Evolutionary conservation across 176 grass and related monocot species (phyloP).

Genomic region (Dendrocalamus sinicus): DNA sequence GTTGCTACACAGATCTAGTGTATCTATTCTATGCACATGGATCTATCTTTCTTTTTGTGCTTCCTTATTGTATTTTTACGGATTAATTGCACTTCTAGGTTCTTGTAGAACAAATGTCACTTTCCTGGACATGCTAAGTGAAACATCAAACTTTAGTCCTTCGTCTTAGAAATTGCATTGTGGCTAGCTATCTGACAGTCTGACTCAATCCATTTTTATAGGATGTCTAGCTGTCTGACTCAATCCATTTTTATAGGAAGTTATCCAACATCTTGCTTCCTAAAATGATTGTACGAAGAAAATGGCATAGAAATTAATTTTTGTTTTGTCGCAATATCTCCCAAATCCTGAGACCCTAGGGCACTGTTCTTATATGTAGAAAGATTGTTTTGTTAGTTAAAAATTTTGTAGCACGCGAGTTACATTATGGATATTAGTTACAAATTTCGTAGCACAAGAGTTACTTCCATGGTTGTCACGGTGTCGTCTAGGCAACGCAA

Average conservation of each 20-base stretch:
- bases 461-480: neutral
- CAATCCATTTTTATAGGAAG: neutral
- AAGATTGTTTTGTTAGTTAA: neutral
- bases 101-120: conserved; percentile 16
- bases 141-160: neutral
- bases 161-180: neutral
- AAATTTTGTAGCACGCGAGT: neutral
- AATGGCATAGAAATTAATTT: neutral
- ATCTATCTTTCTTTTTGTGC: neutral
- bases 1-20: neutral
- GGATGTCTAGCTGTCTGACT: neutral
- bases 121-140: conserved; percentile 10
- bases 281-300: conserved; percentile 30
- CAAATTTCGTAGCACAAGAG: neutral
- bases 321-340: conserved; percentile 19
- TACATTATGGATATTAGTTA: neutral
- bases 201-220: conserved; percentile 8
- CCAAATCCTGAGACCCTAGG: neutral
- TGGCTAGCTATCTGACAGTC: neutral
- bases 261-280: neutral
- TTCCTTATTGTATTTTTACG: neutral
- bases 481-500: no score
- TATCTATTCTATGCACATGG: conserved; percentile 25
- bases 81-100: neutral
- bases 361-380: neutral